These are phyloP conservation scores for Pseudogymnoascus sp. DNA, from an alignment of 2,329 filamentous ascomycete genomes.

Conservation along the genomic window DNA sequence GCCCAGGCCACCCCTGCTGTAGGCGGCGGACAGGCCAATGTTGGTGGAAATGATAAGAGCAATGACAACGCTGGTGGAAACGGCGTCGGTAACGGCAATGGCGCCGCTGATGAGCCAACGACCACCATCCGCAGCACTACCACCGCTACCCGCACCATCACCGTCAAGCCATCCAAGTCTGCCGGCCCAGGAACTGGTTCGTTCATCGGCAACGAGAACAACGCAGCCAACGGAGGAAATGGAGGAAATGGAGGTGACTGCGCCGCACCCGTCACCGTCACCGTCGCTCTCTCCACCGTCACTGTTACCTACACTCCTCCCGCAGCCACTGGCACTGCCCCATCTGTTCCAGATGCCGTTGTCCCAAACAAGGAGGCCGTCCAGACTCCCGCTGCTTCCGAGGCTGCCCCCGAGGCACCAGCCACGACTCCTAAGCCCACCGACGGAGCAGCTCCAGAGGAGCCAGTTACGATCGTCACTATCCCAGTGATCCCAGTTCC, in stretches of 20 bases:
- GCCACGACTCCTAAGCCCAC: not conserved
- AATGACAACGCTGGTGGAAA: not conserved
- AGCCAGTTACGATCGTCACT: not conserved
- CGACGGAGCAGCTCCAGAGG: not conserved
- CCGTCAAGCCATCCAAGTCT: not conserved
- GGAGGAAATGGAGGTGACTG: not conserved
- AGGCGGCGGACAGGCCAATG: not conserved
- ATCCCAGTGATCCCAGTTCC: not conserved
- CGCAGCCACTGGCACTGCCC: not conserved
- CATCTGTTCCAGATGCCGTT: not conserved
- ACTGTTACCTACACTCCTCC: constrained; percentile 5
- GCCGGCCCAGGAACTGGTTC: not conserved
- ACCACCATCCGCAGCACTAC: not conserved
- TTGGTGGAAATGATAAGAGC: constrained; percentile 1
- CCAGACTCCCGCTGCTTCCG: not conserved
- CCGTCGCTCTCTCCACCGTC: constrained; percentile 7
- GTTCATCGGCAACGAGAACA: no score
- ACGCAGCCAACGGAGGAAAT: not conserved
- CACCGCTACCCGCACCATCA: not conserved
- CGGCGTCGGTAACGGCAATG: not conserved
- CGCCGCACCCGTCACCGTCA: not conserved
- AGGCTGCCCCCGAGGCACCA: not conserved
- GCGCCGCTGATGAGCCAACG: not conserved
- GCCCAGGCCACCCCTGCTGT: not conserved
- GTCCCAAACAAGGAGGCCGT: not conserved